These are phyloP conservation scores for Nigrospora sphaerica DNA, from an alignment of 2,329 filamentous ascomycete species.

Conservation along the genomic window DNA sequence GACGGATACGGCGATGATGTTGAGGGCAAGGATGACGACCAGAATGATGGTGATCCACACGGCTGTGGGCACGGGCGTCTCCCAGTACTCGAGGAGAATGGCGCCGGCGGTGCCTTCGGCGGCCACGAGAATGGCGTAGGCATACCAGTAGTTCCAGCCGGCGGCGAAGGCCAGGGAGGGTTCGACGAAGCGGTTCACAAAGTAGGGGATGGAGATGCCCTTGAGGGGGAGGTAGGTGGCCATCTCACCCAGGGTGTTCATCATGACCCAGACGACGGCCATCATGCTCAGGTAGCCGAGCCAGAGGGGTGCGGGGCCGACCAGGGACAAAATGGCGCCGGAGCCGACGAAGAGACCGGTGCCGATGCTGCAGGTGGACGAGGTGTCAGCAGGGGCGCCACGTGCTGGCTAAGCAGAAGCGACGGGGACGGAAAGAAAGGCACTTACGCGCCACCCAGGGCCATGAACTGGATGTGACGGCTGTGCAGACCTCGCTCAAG, in stretches of 20 bases:
- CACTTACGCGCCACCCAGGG: slow-evolving; percentile 1
- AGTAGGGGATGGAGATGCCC: slow-evolving; percentile 50
- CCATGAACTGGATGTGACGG: slow-evolving; percentile 2
- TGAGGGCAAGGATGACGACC: slow-evolving; percentile 44
- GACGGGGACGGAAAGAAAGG: neutral
- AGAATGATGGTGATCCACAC: slow-evolving; percentile 56
- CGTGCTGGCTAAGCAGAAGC: neutral
- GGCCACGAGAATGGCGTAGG: slow-evolving; percentile 50
- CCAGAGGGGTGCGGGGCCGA: slow-evolving; percentile 60
- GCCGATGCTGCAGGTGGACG: slow-evolving; percentile 37
- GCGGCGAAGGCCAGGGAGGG: slow-evolving; percentile 48
- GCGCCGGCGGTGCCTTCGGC: slow-evolving; percentile 51
- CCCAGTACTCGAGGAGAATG: slow-evolving; percentile 56
- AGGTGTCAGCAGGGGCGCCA: neutral
- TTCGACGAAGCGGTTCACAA: slow-evolving; percentile 48
- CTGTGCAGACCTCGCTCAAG: slow-evolving; percentile 1
- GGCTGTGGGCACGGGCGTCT: slow-evolving; percentile 39
- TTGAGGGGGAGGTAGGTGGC: slow-evolving; percentile 46
- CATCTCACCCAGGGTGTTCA: slow-evolving; percentile 48
- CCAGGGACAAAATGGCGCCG: slow-evolving; percentile 45
- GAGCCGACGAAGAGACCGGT: slow-evolving; percentile 59
- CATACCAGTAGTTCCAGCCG: slow-evolving; percentile 58
- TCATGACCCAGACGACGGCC: slow-evolving; percentile 42
- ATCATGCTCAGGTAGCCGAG: slow-evolving; percentile 59
- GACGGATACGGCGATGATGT: slow-evolving; percentile 48